Evolutionary conservation across 164 flowering plant genomes (phyloP).

Genomic region (Paratinospora sagittata): DNA sequence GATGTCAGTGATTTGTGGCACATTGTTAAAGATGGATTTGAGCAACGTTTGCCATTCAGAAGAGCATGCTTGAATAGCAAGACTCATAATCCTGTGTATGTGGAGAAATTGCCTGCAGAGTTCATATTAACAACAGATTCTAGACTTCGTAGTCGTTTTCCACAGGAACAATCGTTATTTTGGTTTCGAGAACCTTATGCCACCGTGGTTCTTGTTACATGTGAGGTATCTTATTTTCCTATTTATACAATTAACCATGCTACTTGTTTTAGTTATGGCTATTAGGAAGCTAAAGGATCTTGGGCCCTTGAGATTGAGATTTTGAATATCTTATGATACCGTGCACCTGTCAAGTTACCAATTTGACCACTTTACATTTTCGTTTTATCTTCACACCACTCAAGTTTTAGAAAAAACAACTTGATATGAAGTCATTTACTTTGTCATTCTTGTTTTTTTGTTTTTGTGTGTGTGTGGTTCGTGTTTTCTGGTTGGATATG

Average conservation of each 20-base stretch:
- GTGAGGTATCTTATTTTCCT: slow-evolving; percentile 57
- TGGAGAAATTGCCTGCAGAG: slow-evolving; percentile 76
- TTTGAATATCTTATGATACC: too few relatives aligned
- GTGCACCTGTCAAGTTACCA: too few relatives aligned
- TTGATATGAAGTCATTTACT: too few relatives aligned
- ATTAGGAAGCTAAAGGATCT: not conserved
- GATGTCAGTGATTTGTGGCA: slow-evolving; percentile 98
- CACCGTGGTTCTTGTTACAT: slow-evolving; percentile 84
- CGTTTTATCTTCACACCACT: too few relatives aligned
- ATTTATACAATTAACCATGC: not conserved
- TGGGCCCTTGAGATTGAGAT: not conserved
- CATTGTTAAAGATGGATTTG: slow-evolving; percentile 55
- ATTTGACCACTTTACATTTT: too few relatives aligned
- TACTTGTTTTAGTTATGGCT: not conserved
- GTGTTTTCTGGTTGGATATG: too few relatives aligned
- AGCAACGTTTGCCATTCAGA: slow-evolving; percentile 72
- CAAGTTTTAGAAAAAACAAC: too few relatives aligned
- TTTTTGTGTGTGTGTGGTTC: too few relatives aligned
- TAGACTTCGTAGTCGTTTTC: slow-evolving; percentile 88
- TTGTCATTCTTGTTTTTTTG: too few relatives aligned
- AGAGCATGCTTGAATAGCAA: slow-evolving; percentile 79
- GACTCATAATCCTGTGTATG: slow-evolving; percentile 76
- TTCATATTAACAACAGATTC: slow-evolving; percentile 88
- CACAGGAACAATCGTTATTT: slow-evolving; percentile 80
- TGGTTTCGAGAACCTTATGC: slow-evolving; percentile 99